These are phyloP conservation scores for Starmera dryadoides DNA, from an alignment of 805 yeast genomes.

Conservation along the genomic window DNA sequence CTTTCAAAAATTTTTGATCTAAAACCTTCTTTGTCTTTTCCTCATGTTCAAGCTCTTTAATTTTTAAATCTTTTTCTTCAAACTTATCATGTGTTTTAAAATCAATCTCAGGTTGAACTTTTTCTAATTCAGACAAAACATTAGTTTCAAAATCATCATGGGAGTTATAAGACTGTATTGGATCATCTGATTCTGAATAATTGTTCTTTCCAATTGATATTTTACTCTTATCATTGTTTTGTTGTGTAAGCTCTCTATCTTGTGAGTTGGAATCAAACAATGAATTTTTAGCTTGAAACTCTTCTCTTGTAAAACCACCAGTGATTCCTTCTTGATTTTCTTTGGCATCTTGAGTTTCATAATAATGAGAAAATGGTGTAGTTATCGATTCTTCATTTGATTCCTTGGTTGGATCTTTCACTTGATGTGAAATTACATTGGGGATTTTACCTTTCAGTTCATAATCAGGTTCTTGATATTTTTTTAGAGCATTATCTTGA, in stretches of 20 bases:
- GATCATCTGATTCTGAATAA: background rate
- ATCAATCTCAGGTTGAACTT: background rate
- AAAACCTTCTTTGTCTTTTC: background rate
- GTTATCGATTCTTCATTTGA: background rate
- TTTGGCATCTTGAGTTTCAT: background rate
- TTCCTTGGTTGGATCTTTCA: background rate
- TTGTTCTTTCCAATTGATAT: background rate
- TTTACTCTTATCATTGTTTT: background rate
- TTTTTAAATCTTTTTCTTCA: background rate
- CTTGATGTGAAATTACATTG: background rate
- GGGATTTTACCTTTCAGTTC: background rate
- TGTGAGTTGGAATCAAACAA: no score
- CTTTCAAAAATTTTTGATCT: background rate
- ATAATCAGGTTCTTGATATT: background rate
- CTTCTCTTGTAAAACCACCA: background rate
- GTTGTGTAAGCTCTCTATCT: background rate
- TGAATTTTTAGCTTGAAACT: background rate
- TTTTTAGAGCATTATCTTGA: background rate
- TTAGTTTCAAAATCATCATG: background rate
- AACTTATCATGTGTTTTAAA: background rate
- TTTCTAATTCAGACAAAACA: background rate
- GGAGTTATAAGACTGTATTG: background rate
- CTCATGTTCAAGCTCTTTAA: background rate
- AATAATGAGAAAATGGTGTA: background rate
- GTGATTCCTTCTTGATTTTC: background rate